Conservation (phyloP, 441 rosid species). For the Eruca vesicaria region DNA sequence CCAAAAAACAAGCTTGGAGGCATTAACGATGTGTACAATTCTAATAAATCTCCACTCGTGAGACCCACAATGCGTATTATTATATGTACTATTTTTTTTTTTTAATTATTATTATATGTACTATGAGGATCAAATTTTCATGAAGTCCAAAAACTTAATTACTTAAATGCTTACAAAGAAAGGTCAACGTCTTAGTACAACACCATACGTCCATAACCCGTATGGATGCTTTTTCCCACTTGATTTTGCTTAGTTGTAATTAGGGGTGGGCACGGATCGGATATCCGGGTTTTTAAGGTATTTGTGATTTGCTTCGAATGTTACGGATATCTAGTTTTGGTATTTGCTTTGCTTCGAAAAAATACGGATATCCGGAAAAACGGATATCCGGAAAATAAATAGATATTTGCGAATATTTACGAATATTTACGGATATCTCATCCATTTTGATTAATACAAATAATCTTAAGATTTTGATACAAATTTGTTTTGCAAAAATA, state of each 20-base stretch:
- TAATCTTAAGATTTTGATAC: no score
- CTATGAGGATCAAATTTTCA: conserved; percentile 28
- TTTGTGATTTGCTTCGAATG: no score
- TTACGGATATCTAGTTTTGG: no score
- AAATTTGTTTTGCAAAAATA: no score
- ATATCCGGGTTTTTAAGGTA: no score
- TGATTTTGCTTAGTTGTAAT: conserved; percentile 30
- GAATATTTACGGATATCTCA: no score
- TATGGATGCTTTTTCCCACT: conserved; percentile 6
- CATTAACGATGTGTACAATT: conserved; percentile 21
- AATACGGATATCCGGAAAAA: no score
- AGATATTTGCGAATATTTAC: no score
- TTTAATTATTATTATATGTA: conserved; percentile 36
- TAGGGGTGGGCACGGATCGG: no score
- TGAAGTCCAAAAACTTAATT: conserved; percentile 1
- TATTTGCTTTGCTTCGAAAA: no score
- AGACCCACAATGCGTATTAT: conserved; percentile 33
- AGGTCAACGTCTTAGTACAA: conserved; percentile 23
- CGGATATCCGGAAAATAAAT: no score
- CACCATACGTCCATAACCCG: background rate
- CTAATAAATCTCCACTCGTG: conserved; percentile 13
- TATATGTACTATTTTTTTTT: conserved; percentile 34
- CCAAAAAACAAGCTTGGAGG: conserved; percentile 29
- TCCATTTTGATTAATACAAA: no score
- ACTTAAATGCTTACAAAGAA: conserved; percentile 11